phyloP scores from a whole-genome alignment of 768 basidiomycete species.

The Boletus edulis region DNA sequence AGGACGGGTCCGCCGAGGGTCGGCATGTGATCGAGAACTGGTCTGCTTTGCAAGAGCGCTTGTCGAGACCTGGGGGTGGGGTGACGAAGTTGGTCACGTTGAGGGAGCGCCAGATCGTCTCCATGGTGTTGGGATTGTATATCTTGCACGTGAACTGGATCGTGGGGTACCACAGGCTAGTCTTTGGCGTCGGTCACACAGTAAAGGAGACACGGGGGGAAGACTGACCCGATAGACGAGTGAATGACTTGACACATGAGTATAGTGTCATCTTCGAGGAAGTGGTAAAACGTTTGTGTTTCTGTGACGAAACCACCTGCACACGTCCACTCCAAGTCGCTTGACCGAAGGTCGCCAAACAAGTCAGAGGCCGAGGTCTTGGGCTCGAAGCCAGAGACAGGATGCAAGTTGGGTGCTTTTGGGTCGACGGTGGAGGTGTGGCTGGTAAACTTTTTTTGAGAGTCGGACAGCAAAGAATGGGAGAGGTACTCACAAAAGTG shows the following conservation, averaged over 20 bases:
- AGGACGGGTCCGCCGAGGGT: constrained; percentile 50
- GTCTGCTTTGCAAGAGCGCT: constrained; percentile 82
- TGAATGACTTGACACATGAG: constrained; percentile 86
- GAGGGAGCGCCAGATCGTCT: constrained; percentile 81
- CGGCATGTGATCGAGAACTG: constrained; percentile 76
- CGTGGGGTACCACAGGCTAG: constrained; percentile 88
- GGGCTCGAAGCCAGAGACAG: constrained; percentile 57
- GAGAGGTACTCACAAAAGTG: constrained; percentile 65
- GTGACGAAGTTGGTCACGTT: constrained; percentile 80
- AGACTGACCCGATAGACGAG: constrained; percentile 80
- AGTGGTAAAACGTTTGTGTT: constrained; percentile 85
- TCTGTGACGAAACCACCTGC: constrained; percentile 84
- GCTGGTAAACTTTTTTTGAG: constrained; percentile 32
- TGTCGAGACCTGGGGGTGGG: constrained; percentile 76
- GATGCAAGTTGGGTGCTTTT: constrained; percentile 76
- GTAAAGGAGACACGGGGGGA: background rate
- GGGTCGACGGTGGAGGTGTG: constrained; percentile 59
- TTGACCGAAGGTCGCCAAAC: constrained; percentile 70
- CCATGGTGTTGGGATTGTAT: constrained; percentile 72
- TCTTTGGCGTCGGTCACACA: constrained; percentile 9
- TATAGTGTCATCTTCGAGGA: constrained; percentile 74
- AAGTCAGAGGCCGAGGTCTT: constrained; percentile 53
- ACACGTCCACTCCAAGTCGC: constrained; percentile 83
- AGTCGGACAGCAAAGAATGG: background rate
- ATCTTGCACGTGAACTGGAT: constrained; percentile 94